Percentiles rank a stretch among this genome's conserved stretches.
Evolutionary conservation across 2,329 filamentous ascomycete genomes (phyloP).

Genomic region (Epichloe gansuensis): DNA sequence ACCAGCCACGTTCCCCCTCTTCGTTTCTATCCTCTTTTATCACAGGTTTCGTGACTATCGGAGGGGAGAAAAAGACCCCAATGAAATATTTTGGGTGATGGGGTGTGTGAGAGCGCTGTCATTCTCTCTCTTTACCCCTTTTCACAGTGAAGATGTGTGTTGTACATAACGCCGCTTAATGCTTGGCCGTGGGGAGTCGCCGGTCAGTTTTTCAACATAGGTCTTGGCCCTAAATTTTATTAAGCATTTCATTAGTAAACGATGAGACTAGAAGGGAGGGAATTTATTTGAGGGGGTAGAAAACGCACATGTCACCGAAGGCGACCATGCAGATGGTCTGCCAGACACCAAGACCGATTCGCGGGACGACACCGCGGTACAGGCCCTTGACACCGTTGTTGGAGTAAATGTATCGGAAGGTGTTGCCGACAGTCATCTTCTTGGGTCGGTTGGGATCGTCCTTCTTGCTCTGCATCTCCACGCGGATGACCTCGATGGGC

Average conservation of each 20-base stretch:
- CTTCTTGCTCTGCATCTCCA: constrained; percentile 99
- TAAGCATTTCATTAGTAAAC: not conserved
- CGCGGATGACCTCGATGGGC: constrained; percentile 97
- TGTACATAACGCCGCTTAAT: constrained; percentile 37
- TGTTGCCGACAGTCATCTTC: constrained; percentile 95
- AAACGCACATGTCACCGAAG: constrained; percentile 84
- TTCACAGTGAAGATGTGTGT: not conserved
- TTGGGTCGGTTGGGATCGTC: constrained; percentile 95
- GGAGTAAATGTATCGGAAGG: constrained; percentile 75
- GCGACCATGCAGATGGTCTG: constrained; percentile 99
- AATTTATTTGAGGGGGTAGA: constrained; percentile 5
- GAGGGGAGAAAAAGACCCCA: not conserved
- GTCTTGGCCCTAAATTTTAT: constrained; percentile 43
- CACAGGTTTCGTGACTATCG: not conserved
- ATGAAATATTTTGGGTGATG: not conserved
- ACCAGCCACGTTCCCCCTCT: not conserved
- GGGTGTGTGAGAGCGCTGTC: not conserved
- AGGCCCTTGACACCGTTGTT: constrained; percentile 82
- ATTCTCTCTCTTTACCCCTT: not conserved
- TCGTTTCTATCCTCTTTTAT: not conserved
- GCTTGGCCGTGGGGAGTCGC: constrained; percentile 54
- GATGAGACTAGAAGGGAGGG: not conserved
- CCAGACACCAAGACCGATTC: constrained; percentile 93
- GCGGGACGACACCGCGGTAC: constrained; percentile 88
- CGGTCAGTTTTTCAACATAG: constrained; percentile 55